phyloP scores from a whole-genome alignment of 768 basidiomycete species.

The Sarcomyxa edulis region DNA sequence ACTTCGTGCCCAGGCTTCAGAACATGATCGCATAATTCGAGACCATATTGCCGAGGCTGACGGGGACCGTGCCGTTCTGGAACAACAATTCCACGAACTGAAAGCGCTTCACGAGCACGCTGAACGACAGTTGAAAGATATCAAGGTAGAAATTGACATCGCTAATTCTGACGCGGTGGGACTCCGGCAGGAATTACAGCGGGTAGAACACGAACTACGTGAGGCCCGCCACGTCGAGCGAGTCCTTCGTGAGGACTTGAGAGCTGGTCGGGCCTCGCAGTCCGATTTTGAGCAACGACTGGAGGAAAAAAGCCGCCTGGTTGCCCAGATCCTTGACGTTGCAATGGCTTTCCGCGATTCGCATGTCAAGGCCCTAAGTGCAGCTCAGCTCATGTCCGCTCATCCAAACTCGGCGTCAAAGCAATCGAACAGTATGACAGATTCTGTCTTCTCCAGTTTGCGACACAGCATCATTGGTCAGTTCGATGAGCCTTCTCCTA shows the following conservation, averaged over 20 bases:
- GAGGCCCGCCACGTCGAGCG: constrained; percentile 65
- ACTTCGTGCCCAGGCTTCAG: constrained; percentile 66
- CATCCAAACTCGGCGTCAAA: constrained; percentile 46
- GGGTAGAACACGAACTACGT: constrained; percentile 63
- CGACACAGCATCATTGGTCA: constrained; percentile 51
- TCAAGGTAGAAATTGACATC: constrained; percentile 55
- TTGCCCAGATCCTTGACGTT: constrained; percentile 79
- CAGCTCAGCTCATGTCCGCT: constrained; percentile 51
- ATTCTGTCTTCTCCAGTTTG: constrained; percentile 41
- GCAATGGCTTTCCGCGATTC: constrained; percentile 74
- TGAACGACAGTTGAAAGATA: constrained; percentile 59
- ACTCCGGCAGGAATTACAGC: constrained; percentile 67
- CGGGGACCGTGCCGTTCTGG: constrained; percentile 88
- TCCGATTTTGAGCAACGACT: constrained; percentile 62
- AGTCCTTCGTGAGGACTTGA: constrained; percentile 69
- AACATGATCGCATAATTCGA: constrained; percentile 59
- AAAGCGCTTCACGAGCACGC: constrained; percentile 56
- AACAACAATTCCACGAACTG: constrained; percentile 79
- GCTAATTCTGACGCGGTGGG: constrained; percentile 63
- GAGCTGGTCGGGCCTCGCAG: constrained; percentile 61
- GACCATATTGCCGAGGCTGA: constrained; percentile 93
- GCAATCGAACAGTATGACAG: constrained; percentile 41
- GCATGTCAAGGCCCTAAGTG: constrained; percentile 65
- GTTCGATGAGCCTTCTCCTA: constrained; percentile 62
- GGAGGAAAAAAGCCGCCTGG: constrained; percentile 60